These are phyloP conservation scores for Trichosporon asahii DNA, from an alignment of 1,284 basidiomycete genomes.

Conservation along the genomic window DNA sequence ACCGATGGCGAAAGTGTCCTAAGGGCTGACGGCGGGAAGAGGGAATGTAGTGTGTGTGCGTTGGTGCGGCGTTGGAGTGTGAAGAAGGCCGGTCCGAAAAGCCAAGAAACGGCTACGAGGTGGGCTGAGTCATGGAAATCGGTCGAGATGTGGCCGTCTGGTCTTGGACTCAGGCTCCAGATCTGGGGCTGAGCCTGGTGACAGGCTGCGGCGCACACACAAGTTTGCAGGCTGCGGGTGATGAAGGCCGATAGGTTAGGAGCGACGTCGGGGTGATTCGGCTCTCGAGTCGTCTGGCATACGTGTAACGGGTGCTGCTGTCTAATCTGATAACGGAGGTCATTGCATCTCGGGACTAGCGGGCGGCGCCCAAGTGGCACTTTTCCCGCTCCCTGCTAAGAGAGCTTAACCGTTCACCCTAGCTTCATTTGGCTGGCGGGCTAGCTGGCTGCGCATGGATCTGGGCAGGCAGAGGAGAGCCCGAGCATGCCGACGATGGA, in stretches of 20 bases:
- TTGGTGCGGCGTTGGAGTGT: not conserved
- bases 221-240: not conserved
- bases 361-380: not conserved
- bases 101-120: not conserved
- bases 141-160: not conserved
- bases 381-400: not conserved
- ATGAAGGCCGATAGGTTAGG: not conserved
- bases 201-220: not conserved
- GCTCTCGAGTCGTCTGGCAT: not conserved
- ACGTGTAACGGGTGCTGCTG: conserved; percentile 8
- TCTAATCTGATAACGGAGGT: conserved; percentile 24
- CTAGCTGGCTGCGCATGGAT: not conserved
- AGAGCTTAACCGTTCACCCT: not conserved
- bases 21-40: not conserved
- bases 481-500: not conserved
- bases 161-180: not conserved
- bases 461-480: not conserved
- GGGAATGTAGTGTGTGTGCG: not conserved
- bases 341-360: conserved; percentile 1
- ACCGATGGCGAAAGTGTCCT: not conserved
- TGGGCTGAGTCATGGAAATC: conserved; percentile 9
- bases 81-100: not conserved
- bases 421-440: not conserved
- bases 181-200: not conserved
- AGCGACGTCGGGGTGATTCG: conserved; percentile 6